Evolutionary conservation across 306 rosid genomes (phyloP), one percentile per base, ranked within the genome.

Genomic region (Glycine soja): DNA sequence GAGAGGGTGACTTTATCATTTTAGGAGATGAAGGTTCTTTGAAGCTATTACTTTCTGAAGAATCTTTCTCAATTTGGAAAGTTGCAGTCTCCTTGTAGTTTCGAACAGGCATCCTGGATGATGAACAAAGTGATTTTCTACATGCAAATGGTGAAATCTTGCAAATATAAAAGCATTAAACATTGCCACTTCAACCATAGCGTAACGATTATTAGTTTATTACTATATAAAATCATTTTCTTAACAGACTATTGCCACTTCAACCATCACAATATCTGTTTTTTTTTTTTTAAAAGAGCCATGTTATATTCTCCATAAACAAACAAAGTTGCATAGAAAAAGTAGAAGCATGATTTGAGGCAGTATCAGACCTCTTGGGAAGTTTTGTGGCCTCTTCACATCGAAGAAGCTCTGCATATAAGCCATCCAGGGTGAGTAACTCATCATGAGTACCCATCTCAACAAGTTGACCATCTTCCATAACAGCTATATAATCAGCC

Each of bases 371-470:
- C 99, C 99, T 96, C 87, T 93, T 89, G 50, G 99, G 99, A 92
- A 96, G 97, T 88, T 96, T 96, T 77, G 99, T 90, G 30, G 99
- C 99, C 85, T 96, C 99, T 89, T 96, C 99, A 74, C 91, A 86
- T 83, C 92, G 94, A 46, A 96, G 94, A 77, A 96, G 99, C 89
- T 96, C 99, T 3, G 99, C 95, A 79, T 96, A 96, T 62, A 96
- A 88, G 82, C 99, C 98, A 76, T 90, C 90, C 65, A 82, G 91
- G 87, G 81, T 72, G 86, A 92, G 75, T 68, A 96, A 80, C 74
- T 96, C 99, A 85, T 96, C 99, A 77, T 96, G 99, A 12, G 98
- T 96, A 71, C 99, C 99, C 94, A 92, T 93, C 86, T 96, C 99
- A 84, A 96, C 93, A 82, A 96, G 98, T 66, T 88, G 98, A 50